phyloP scores from a whole-genome alignment of 257 asterid species.

The Solanum sejunctum region DNA sequence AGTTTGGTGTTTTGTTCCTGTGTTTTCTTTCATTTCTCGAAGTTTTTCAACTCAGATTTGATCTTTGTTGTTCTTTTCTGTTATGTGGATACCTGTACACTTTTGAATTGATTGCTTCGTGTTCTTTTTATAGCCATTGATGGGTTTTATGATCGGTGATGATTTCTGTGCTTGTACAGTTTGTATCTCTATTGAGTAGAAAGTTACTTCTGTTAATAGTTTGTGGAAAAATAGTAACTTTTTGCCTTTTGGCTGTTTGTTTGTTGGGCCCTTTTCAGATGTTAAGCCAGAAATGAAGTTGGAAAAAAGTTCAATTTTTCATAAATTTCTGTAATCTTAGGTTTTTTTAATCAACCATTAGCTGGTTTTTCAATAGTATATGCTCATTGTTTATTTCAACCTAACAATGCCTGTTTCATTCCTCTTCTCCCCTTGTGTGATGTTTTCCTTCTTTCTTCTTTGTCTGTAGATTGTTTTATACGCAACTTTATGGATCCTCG shows the following conservation, averaged over 20 bases:
- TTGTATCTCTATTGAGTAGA: neutral
- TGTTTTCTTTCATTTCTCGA: neutral
- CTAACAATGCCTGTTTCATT: neutral
- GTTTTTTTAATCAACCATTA: neutral
- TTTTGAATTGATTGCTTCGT: neutral
- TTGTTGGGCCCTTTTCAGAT: neutral
- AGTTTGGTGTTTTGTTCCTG: neutral
- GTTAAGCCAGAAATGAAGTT: neutral
- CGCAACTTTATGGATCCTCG: conserved; percentile 43
- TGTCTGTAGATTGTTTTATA: conserved; percentile 13
- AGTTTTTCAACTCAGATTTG: neutral
- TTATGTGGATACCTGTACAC: neutral
- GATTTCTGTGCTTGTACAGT: neutral
- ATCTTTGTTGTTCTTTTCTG: neutral
- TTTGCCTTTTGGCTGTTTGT: neutral
- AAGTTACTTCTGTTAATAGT: neutral
- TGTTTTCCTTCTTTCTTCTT: neutral
- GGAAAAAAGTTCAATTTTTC: neutral
- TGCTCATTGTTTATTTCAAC: neutral
- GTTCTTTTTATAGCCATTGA: neutral
- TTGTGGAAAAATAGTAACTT: neutral
- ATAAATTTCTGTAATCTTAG: neutral
- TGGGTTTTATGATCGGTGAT: neutral
- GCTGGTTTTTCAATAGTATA: neutral
- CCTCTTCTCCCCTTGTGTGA: neutral